Conservation (phyloP, 805 yeast species). For the Candida michaelii region DNA sequence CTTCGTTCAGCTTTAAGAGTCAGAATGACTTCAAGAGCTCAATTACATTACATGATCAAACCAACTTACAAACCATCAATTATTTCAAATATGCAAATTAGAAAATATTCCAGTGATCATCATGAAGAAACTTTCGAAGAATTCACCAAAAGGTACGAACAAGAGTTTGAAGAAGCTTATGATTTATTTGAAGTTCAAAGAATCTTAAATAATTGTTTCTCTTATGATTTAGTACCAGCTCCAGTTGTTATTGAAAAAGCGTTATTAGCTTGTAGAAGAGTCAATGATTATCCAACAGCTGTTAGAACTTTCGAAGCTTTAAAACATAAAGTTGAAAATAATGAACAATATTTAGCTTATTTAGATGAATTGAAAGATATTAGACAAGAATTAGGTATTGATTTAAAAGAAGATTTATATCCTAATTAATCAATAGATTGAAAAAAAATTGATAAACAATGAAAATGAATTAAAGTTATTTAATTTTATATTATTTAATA, state of each 20-base stretch:
- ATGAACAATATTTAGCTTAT: slow-evolving; percentile 92
- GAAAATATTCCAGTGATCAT: slow-evolving; percentile 79
- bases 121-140: slow-evolving; percentile 94
- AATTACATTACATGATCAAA: slow-evolving; percentile 5
- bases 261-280: slow-evolving; percentile 96
- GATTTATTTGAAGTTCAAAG: slow-evolving; percentile 61
- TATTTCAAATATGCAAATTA: slow-evolving; percentile 27
- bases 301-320: slow-evolving; percentile 97
- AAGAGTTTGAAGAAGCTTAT: slow-evolving; percentile 76
- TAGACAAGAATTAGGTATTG: slow-evolving; percentile 90
- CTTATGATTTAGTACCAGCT: slow-evolving; percentile 98
- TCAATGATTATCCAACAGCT: slow-evolving; percentile 97
- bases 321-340: slow-evolving; percentile 93
- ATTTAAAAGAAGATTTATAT: slow-evolving; percentile 84
- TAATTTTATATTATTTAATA: slow-evolving; percentile 7
- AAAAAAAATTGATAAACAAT: slow-evolving; percentile 1
- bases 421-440: not conserved
- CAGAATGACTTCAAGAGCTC: slow-evolving; percentile 27
- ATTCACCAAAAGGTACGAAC: slow-evolving; percentile 87
- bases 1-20: slow-evolving; percentile 44
- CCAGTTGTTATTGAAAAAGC: slow-evolving; percentile 96
- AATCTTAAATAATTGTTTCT: slow-evolving; percentile 95
- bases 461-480: slow-evolving; percentile 7
- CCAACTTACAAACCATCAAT: slow-evolving; percentile 1
- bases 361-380: slow-evolving; percentile 89